A percentile compares a stretch with the other conserved stretches of the same genome.
phyloP scores from a whole-genome alignment of 495 filamentous ascomycete genomes.

The Penicillium flavigenum region DNA sequence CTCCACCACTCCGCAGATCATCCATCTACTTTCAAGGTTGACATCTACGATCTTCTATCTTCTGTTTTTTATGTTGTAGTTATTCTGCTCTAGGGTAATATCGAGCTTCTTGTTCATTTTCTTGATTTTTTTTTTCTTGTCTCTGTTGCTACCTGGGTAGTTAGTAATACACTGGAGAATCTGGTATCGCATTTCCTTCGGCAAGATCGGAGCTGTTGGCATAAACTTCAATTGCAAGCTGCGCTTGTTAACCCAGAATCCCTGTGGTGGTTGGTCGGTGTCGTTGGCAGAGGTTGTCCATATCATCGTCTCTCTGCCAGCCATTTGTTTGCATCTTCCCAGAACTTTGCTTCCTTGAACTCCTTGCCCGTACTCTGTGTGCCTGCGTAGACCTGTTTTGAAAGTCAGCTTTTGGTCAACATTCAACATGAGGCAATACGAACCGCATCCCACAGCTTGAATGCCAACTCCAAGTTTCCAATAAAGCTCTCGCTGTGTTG shows the following conservation, averaged over 20 bases:
- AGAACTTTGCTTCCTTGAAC: conserved; percentile 60
- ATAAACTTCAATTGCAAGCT: conserved; percentile 12
- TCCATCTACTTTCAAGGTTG: neutral
- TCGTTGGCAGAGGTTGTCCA: conserved; percentile 14
- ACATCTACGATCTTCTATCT: too few relatives aligned
- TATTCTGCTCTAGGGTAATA: neutral
- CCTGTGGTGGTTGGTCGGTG: conserved; percentile 17
- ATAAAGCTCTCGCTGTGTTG: conserved; percentile 72
- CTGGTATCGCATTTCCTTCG: conserved; percentile 6
- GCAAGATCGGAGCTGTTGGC: conserved; percentile 1
- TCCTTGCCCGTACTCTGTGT: conserved; percentile 64
- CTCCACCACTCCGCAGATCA: conserved; percentile 17
- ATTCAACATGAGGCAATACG: conserved; percentile 26
- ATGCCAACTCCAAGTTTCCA: conserved; percentile 76
- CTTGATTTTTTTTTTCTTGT: conserved; percentile 17
- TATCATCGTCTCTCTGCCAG: conserved; percentile 52
- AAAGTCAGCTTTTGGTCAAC: conserved; percentile 14
- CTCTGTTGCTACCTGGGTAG: conserved; percentile 11
- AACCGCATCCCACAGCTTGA: conserved; percentile 80
- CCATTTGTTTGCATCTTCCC: conserved; percentile 67
- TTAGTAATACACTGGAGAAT: conserved; percentile 34
- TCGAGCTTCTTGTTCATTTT: neutral
- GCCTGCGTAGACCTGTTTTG: conserved; percentile 57
- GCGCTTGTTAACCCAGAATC: conserved; percentile 20
- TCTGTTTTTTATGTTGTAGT: too few relatives aligned